phyloP scores from a whole-genome alignment of 192 early-diverging fungal species.

The Coemansia sp. region DNA sequence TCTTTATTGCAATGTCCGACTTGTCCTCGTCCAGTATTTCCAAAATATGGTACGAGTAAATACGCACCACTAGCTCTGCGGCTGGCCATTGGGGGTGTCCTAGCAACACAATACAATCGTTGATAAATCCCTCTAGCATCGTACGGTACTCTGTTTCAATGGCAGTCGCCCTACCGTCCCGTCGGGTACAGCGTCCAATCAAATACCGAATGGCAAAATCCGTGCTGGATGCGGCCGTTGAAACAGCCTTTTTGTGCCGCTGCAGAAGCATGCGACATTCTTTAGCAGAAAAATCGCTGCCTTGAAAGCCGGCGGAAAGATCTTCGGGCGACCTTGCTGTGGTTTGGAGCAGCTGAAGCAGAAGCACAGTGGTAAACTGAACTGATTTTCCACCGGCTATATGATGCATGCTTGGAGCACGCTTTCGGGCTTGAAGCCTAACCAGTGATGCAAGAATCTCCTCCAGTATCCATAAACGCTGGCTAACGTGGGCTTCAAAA shows the following conservation, averaged over 20 bases:
- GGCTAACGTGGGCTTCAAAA: slow-evolving; percentile 45
- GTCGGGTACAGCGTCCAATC: slow-evolving; percentile 56
- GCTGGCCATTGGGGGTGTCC: slow-evolving; percentile 89
- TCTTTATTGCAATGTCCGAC: slow-evolving; percentile 56
- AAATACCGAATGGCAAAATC: slow-evolving; percentile 63
- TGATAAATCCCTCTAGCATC: slow-evolving; percentile 69
- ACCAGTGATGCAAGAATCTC: slow-evolving; percentile 77
- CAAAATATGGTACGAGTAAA: slow-evolving; percentile 71
- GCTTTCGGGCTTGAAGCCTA: slow-evolving; percentile 63
- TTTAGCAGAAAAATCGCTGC: slow-evolving; percentile 25
- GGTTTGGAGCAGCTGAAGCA: slow-evolving; percentile 68
- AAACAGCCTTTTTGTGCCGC: slow-evolving; percentile 50
- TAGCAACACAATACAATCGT: slow-evolving; percentile 69
- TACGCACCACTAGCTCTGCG: slow-evolving; percentile 68
- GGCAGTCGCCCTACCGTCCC: slow-evolving; percentile 41
- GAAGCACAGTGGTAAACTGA: slow-evolving; percentile 68
- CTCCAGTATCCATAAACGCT: slow-evolving; percentile 80
- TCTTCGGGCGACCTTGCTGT: slow-evolving; percentile 40
- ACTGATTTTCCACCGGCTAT: slow-evolving; percentile 64
- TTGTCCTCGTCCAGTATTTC: slow-evolving; percentile 64
- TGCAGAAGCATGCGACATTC: slow-evolving; percentile 40
- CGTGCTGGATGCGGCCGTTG: slow-evolving; percentile 58
- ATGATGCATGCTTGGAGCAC: slow-evolving; percentile 57
- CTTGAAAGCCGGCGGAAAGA: slow-evolving; percentile 36
- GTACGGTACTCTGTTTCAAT: slow-evolving; percentile 72